These are phyloP conservation scores for Alternaria sp. DNA, from an alignment of 2,329 filamentous ascomycete genomes.

Conservation along the genomic window DNA sequence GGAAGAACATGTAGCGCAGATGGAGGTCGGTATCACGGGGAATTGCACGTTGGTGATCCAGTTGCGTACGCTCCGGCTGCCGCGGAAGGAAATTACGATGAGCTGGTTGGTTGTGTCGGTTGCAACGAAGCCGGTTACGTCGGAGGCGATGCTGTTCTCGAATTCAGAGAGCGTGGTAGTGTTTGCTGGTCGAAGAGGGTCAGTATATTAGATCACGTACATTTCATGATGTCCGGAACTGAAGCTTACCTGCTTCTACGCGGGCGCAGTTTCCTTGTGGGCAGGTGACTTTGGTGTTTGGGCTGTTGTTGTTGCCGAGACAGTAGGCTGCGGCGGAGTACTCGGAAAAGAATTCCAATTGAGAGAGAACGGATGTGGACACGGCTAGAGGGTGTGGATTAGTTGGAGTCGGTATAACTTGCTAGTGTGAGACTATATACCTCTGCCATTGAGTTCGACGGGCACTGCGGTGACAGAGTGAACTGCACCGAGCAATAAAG, in stretches of 20 bases:
- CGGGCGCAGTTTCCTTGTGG: constrained; percentile 56
- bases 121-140: constrained; percentile 59
- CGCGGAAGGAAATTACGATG: constrained; percentile 69
- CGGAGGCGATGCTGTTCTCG: constrained; percentile 52
- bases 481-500: constrained; percentile 30
- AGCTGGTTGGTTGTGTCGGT: constrained; percentile 57
- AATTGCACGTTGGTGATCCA: constrained; percentile 66
- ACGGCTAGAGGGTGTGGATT: constrained; percentile 38
- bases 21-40: constrained; percentile 50
- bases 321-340: constrained; percentile 65
- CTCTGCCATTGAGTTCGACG: constrained; percentile 38
- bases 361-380: constrained; percentile 50
- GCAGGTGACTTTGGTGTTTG: constrained; percentile 56
- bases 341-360: constrained; percentile 59
- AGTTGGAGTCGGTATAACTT: neutral
- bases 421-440: constrained; percentile 20
- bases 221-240: accelerated
- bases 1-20: constrained; percentile 59
- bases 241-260: constrained; percentile 49
- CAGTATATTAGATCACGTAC: neutral
- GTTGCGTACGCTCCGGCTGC: constrained; percentile 67
- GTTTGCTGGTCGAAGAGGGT: constrained; percentile 36
- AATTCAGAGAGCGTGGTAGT: constrained; percentile 60
- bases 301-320: constrained; percentile 56
- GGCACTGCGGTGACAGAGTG: constrained; percentile 36